Percentiles rank a stretch among this genome's conserved stretches.
Evolutionary conservation across 495 filamentous ascomycete species (phyloP).

Genomic region (Podospora anserina): DNA sequence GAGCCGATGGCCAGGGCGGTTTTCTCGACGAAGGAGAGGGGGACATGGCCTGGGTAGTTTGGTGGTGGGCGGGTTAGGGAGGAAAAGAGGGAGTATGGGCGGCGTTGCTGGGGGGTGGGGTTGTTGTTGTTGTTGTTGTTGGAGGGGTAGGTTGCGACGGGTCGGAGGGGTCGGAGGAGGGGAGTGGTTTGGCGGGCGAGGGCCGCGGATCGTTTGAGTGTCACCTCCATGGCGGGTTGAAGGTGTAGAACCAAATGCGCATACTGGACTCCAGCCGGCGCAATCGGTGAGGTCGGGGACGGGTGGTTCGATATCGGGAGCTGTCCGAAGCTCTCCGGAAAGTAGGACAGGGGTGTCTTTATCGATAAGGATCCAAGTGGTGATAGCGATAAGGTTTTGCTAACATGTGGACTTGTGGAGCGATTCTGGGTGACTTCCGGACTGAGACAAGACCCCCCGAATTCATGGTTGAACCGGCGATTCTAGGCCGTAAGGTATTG

Average conservation of each 20-base stretch:
- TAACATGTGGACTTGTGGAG: not conserved
- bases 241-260: conserved; percentile 3
- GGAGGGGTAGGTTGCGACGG: not conserved
- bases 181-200: conserved; percentile 19
- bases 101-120: not conserved
- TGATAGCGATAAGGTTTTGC: not conserved
- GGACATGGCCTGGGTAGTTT: conserved; percentile 89
- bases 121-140: not conserved
- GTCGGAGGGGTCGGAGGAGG: not conserved
- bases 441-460: not conserved
- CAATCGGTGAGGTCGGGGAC: not conserved
- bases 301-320: conserved; percentile 19
- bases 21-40: conserved; percentile 74
- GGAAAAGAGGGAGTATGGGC: conserved; percentile 69
- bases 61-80: conserved; percentile 75
- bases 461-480: not conserved
- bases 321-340: conserved; percentile 7
- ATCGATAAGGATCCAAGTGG: conserved; percentile 11
- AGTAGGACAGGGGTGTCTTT: not conserved
- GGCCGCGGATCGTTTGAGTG: conserved; percentile 23
- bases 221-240: conserved; percentile 30
- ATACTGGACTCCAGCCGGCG: conserved; percentile 15
- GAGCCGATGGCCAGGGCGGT: conserved; percentile 77
- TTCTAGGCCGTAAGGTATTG: not conserved
- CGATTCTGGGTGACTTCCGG: not conserved